phyloP scores from a whole-genome alignment of 495 filamentous ascomycete species.

The Annulohypoxylon stygium region DNA sequence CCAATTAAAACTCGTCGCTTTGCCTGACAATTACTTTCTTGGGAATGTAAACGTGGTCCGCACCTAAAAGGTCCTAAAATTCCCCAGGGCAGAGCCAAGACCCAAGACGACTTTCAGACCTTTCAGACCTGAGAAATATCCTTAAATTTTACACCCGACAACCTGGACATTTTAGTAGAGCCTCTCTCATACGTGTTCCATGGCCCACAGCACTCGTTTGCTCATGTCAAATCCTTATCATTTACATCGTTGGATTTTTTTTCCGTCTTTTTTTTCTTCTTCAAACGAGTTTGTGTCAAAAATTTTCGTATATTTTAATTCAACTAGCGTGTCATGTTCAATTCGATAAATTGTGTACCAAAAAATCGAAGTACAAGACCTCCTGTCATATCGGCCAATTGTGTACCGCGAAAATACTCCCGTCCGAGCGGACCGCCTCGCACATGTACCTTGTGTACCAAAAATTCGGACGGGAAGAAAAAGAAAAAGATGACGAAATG shows the following conservation, averaged over 20 bases:
- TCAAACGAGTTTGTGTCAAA: background rate
- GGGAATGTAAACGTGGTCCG: conserved; percentile 38
- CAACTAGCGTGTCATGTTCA: background rate
- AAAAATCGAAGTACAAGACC: conserved; percentile 23
- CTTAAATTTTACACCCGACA: conserved; percentile 1
- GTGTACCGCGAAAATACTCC: conserved; percentile 7
- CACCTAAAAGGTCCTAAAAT: conserved; percentile 3
- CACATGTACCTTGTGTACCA: conserved; percentile 13
- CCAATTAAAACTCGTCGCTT: conserved; percentile 39
- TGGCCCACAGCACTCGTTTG: background rate
- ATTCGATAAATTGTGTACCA: background rate
- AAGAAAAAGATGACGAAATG: conserved; percentile 40
- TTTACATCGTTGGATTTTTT: background rate
- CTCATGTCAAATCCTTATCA: background rate
- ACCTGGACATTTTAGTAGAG: background rate
- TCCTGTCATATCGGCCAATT: conserved; percentile 29
- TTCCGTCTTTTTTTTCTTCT: background rate
- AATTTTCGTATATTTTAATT: background rate
- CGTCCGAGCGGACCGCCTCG: background rate
- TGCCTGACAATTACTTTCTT: conserved; percentile 44
- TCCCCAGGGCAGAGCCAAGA: conserved; percentile 10
- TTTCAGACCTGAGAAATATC: conserved; percentile 6
- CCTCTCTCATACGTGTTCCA: conserved; percentile 1
- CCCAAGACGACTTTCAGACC: background rate
- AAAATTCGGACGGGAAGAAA: conserved; percentile 7